A percentile compares a stretch with the other conserved stretches of the same genome.
Evolutionary conservation across 2,329 filamentous ascomycete genomes (phyloP).

Genomic region (Akanthomyces dipterigenus): DNA sequence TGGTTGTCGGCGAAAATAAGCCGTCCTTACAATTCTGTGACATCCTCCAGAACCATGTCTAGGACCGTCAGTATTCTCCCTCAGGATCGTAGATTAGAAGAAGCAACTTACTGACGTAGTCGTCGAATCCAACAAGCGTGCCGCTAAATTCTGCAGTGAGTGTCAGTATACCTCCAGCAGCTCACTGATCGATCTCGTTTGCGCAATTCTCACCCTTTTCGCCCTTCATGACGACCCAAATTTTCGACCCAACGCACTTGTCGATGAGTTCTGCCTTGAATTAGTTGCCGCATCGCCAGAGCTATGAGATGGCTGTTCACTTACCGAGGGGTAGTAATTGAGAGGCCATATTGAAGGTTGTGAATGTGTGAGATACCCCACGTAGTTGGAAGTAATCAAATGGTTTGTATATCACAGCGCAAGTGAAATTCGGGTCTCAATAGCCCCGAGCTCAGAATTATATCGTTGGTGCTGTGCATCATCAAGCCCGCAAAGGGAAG

Average conservation of each 20-base stretch:
- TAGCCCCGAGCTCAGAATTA: not conserved
- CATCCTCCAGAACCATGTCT: conserved; percentile 98
- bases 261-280: conserved; percentile 77
- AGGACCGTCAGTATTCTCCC: conserved; percentile 17
- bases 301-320: conserved; percentile 12
- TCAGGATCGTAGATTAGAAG: not conserved
- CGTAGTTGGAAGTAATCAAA: no score
- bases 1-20: not conserved
- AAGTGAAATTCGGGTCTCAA: not conserved
- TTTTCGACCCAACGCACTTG: conserved; percentile 94
- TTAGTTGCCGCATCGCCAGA: conserved; percentile 15
- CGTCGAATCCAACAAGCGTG: conserved; percentile 90
- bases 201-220: conserved; percentile 66
- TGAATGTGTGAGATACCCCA: not conserved
- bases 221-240: conserved; percentile 99
- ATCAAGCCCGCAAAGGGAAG: conserved; percentile 1
- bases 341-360: conserved; percentile 53
- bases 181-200: not conserved
- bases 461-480: not conserved
- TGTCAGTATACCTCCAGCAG: conserved; percentile 14
- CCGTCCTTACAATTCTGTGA: conserved; percentile 73
- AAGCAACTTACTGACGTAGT: conserved; percentile 90
- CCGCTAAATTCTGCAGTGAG: conserved; percentile 75
- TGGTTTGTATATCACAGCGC: not conserved
- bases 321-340: conserved; percentile 67